These are phyloP conservation scores for Linnemannia hyalina DNA, from an alignment of 192 early-diverging fungal species.

Conservation along the genomic window DNA sequence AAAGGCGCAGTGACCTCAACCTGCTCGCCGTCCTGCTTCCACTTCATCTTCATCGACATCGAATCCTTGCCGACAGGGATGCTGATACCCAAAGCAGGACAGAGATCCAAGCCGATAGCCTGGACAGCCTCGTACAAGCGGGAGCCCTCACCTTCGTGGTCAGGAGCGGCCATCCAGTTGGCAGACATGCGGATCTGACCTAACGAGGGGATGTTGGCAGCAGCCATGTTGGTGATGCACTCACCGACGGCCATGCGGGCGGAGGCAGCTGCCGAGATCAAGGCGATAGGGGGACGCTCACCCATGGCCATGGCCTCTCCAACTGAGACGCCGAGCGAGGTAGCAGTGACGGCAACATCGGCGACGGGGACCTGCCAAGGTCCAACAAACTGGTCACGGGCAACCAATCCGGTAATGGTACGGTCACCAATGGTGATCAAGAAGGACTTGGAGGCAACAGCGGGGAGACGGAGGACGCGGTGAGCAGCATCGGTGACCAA, in stretches of 20 bases:
- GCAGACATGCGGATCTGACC: constrained; percentile 88
- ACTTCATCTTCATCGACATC: constrained; percentile 99
- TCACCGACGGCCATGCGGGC: constrained; percentile 99
- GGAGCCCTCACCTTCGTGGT: constrained; percentile 92
- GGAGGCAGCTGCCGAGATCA: constrained; percentile 88
- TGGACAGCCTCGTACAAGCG: constrained; percentile 93
- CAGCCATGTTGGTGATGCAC: constrained; percentile 90
- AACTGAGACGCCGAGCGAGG: constrained; percentile 78
- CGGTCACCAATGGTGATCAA: constrained; percentile 99
- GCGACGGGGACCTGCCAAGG: constrained; percentile 99
- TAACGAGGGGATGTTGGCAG: constrained; percentile 84
- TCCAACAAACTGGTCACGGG: constrained; percentile 98
- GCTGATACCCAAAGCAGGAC: constrained; percentile 91
- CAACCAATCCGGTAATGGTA: constrained; percentile 93
- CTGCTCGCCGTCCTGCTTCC: constrained; percentile 67
- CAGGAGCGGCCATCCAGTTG: constrained; percentile 99
- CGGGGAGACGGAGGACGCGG: constrained; percentile 87
- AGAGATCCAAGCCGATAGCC: constrained; percentile 94
- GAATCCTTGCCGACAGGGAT: constrained; percentile 99
- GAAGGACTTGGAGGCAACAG: constrained; percentile 95
- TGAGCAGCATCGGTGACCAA: constrained; percentile 74
- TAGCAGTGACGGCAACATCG: constrained; percentile 93
- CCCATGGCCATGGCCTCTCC: constrained; percentile 99
- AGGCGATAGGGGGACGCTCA: constrained; percentile 91
- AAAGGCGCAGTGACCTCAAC: constrained; percentile 89